Evolutionary conservation across 352 stramenopile genomes (phyloP), one percentile per base, ranked within the genome.

Genomic region (Saprolegnia parasitica): DNA sequence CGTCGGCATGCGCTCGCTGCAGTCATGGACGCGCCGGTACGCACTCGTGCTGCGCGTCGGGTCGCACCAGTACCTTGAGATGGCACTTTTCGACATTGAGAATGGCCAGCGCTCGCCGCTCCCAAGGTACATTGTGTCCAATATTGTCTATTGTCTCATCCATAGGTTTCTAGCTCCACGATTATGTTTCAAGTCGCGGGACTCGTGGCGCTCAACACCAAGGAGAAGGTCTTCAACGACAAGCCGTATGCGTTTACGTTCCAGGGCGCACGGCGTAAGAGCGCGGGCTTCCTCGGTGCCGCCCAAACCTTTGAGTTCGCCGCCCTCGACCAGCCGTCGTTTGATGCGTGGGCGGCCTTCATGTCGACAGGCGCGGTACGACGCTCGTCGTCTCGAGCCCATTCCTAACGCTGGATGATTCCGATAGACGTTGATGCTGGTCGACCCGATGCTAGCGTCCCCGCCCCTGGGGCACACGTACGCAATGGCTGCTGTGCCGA

Each of bases 1-100:
- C 6, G 88, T 85, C 1, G 86, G 85, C 0, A 71, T 93, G 20
- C 79, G 81, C n/a, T 74, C 79, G 50, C 72, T 95, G 37, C 83
- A 91, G 54, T 91, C 85, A 57, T 95, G 87, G 87, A 93, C 88
- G 73, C 82, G 83, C 56, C 77, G 85, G 85, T 95, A 39, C 11
- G 60, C 9, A 47, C 10, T 23, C 5, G 80, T 93, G 18, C 75
- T 95, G n/a, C 76, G 77, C 29, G 90, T 83, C 24, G 71, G 72
- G 2, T 74, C 82, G 23, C 55, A 40, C 10, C 76, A 80, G 52
- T 74, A 90, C 5, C 76, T 92, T 10, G 87, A 95, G 76, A 89
- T 95, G 24, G 80, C 91, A 61, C 58, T 95, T 15, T 95, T 54
- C 21, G 63, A 37, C 4, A 45, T 56, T 42, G 32, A 32, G 1